phyloP scores from a whole-genome alignment of 495 filamentous ascomycete species.

The Astrothelium subdiscretum region DNA sequence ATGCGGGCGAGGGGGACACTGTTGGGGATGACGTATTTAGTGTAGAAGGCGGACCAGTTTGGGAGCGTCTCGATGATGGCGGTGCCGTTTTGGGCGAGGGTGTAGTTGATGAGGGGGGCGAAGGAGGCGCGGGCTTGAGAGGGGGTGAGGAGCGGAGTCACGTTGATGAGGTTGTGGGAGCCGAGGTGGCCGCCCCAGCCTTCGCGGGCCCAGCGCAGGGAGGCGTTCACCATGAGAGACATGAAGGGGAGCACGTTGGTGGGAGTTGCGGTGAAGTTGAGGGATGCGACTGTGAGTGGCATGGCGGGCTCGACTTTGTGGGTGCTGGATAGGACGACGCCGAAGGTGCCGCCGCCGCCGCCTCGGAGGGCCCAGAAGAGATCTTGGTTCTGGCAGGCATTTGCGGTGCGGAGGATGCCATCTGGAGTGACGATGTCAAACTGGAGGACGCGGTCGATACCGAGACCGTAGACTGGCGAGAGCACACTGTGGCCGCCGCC shows the following conservation, averaged over 20 bases:
- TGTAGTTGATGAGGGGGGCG: slow-evolving; percentile 22
- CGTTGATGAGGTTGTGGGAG: slow-evolving; percentile 28
- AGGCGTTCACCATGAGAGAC: slow-evolving; percentile 31
- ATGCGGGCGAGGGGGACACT: slow-evolving; percentile 25
- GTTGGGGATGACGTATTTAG: slow-evolving; percentile 27
- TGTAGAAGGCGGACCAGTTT: slow-evolving; percentile 26
- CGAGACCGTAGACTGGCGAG: slow-evolving; percentile 32
- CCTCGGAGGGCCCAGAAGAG: slow-evolving; percentile 46
- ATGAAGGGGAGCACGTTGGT: slow-evolving; percentile 24
- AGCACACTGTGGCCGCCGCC: slow-evolving; percentile 37
- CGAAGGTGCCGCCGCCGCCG: slow-evolving; percentile 45
- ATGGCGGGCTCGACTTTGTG: slow-evolving; percentile 30
- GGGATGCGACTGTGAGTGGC: slow-evolving; percentile 27
- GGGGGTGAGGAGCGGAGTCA: slow-evolving; percentile 28
- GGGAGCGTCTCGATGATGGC: slow-evolving; percentile 25
- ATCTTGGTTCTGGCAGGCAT: slow-evolving; percentile 32
- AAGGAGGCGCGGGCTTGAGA: slow-evolving; percentile 26
- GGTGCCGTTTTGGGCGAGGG: slow-evolving; percentile 22
- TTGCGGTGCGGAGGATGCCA: slow-evolving; percentile 33
- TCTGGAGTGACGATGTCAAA: slow-evolving; percentile 36
- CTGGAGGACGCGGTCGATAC: slow-evolving; percentile 36
- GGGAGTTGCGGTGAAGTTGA: slow-evolving; percentile 29
- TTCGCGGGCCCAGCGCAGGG: slow-evolving; percentile 32
- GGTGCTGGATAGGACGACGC: slow-evolving; percentile 36
- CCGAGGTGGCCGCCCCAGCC: slow-evolving; percentile 39